Evolutionary conservation across 371 early-diverging fungal species (phyloP).

Genomic region (Mortierella sp.): DNA sequence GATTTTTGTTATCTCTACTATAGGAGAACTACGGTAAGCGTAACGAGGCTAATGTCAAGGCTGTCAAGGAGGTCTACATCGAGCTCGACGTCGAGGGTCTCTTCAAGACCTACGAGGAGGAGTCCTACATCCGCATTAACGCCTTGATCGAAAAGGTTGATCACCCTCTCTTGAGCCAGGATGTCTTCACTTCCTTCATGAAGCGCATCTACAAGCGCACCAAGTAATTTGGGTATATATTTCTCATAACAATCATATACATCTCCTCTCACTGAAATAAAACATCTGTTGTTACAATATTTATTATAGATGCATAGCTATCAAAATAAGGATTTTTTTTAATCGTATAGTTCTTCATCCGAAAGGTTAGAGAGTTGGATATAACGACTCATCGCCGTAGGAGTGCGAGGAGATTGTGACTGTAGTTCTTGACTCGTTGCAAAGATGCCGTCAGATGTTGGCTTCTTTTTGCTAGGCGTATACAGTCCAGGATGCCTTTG

Average conservation of each 20-base stretch:
- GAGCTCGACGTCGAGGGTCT: constrained; percentile 83
- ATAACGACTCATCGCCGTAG: constrained; percentile 36
- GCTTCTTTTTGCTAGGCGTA: constrained; percentile 46
- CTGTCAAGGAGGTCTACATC: constrained; percentile 86
- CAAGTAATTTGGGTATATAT: constrained; percentile 73
- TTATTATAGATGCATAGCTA: neutral
- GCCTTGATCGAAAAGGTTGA: constrained; percentile 82
- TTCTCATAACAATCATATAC: neutral
- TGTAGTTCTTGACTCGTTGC: neutral
- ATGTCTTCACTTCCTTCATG: constrained; percentile 91
- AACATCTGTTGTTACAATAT: constrained; percentile 5
- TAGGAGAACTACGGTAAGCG: constrained; percentile 92
- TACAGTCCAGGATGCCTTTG: constrained; percentile 45
- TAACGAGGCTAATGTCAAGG: constrained; percentile 76
- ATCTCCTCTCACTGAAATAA: neutral
- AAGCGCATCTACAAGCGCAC: constrained; percentile 94
- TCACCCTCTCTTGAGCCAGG: constrained; percentile 77
- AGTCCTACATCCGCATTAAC: constrained; percentile 77
- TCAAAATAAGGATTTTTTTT: neutral
- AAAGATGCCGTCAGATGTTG: neutral
- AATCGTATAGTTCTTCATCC: constrained; percentile 12
- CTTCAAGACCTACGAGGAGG: constrained; percentile 91
- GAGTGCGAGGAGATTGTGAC: constrained; percentile 22
- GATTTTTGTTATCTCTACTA: neutral
- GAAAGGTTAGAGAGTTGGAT: constrained; percentile 28